Base-by-base conservation (phyloP, 1,284 basidiomycete species). In the Laetiporus sulphureus region DNA sequence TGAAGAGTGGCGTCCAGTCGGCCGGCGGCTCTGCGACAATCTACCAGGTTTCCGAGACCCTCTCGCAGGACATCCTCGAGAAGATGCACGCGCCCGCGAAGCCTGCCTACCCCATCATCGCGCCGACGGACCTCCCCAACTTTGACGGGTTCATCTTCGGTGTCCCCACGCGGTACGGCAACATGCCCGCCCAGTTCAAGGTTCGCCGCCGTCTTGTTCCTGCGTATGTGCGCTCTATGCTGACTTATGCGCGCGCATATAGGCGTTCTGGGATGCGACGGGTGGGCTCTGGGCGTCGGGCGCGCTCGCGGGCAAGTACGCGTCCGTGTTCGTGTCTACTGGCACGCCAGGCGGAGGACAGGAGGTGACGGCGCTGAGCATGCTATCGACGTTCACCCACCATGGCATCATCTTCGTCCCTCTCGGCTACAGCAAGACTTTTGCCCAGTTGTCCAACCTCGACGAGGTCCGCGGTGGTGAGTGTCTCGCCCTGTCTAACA, bases 31-130 rank as follows among this genome's bases (percentile, higher is more conserved):
- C 62, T 8, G 81, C 73, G 22, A 79, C 75, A 38, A 83, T 90
- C 53, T 89, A 75, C 68, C 83, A 88, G 79, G 79, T 94, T 54
- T 67, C 81, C 42, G 93, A 97, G 71, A 96, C 91, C 6, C 82
- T 95, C 42, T 60, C 83, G 2, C 64, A 78, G n/a, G 85, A 91
- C 20, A 67, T 96, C 46, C 72, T 95, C 44, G 61, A 61, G 47
- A 78, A 82, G 66, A 79, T 96, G 77, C 65, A 84, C 66, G 91
- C 88, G 1, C 78, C 83, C 7, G 57, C 80, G 31, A 85, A 83
- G 59, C 72, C 79, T 46, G 66, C 72, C 49, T 87, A 88, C 69
- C 88, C 90, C 32, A 58, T 86, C 58, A 71, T 93, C 59, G 71
- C 69, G 13, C 75, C 84, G 32, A 67, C 72, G 4, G 73, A 81